These are phyloP conservation scores for Cajanus cajan DNA, from an alignment of 306 rosid genomes.

Conservation along the genomic window DNA sequence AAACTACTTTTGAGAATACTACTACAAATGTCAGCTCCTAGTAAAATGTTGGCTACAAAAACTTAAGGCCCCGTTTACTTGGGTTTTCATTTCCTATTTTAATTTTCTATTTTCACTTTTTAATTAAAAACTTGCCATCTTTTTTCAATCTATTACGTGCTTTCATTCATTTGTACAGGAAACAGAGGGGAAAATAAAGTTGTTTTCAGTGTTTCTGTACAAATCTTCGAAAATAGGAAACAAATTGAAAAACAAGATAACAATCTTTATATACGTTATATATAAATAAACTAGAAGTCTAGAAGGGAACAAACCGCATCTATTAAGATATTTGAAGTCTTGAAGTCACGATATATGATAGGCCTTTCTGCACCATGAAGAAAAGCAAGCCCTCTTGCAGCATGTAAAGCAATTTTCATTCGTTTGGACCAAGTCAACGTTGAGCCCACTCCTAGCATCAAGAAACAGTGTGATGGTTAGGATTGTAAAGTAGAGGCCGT, in stretches of 20 bases:
- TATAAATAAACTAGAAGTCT: background rate
- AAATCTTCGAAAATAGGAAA: too few relatives aligned
- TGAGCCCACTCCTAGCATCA: constrained; percentile 78
- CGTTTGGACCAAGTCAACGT: constrained; percentile 86
- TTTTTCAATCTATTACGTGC: too few relatives aligned
- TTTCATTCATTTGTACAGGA: too few relatives aligned
- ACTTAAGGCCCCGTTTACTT: background rate
- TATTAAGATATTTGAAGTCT: constrained; percentile 92
- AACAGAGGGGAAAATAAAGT: too few relatives aligned
- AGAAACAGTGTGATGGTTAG: constrained; percentile 31
- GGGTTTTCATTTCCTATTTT: too few relatives aligned
- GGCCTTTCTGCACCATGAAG: constrained; percentile 95
- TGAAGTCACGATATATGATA: constrained; percentile 95
- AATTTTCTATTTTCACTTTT: too few relatives aligned
- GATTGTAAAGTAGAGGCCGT: constrained; percentile 2
- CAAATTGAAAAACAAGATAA: too few relatives aligned
- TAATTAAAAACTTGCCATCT: too few relatives aligned
- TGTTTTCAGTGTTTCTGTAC: too few relatives aligned
- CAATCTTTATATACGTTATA: too few relatives aligned
- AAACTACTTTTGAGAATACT: background rate
- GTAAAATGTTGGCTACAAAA: background rate
- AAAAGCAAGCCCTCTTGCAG: constrained; percentile 98
- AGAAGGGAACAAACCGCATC: constrained; percentile 71
- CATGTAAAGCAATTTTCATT: constrained; percentile 94
- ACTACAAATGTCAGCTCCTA: constrained; percentile 9